phyloP scores from a whole-genome alignment of 2,329 filamentous ascomycete genomes.

The Tolypocladium ovalisporum region DNA sequence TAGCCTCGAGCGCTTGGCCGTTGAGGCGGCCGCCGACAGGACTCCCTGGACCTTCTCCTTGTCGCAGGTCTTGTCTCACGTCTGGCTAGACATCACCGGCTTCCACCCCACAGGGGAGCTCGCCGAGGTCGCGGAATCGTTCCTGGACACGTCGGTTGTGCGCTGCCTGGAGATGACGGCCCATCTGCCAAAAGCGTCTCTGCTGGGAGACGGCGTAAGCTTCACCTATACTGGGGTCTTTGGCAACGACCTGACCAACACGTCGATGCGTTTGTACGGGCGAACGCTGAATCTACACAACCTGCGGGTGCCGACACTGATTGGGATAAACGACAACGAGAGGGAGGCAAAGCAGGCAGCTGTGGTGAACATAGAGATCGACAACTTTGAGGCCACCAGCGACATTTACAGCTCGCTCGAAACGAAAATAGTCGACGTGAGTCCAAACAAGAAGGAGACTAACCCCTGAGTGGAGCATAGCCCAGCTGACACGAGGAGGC shows the following conservation, averaged over 20 bases:
- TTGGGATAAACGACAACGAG: slow-evolving; percentile 67
- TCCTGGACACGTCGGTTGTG: slow-evolving; percentile 23
- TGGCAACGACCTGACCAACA: slow-evolving; percentile 11
- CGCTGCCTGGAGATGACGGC: slow-evolving; percentile 41
- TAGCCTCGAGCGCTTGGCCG: slow-evolving; percentile 24
- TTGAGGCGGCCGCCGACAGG: not conserved
- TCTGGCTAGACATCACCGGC: slow-evolving; percentile 22
- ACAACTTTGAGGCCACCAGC: slow-evolving; percentile 30
- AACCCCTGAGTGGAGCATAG: not conserved
- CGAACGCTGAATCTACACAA: slow-evolving; percentile 38
- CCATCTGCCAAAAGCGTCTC: slow-evolving; percentile 55
- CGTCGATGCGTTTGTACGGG: slow-evolving; percentile 14
- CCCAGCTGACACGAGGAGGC: not conserved
- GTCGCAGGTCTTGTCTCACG: slow-evolving; percentile 15
- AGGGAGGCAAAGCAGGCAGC: slow-evolving; percentile 55
- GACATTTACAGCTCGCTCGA: slow-evolving; percentile 50
- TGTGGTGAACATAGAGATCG: slow-evolving; percentile 50
- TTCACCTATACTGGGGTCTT: slow-evolving; percentile 36
- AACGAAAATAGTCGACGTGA: slow-evolving; percentile 48
- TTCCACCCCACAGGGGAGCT: slow-evolving; percentile 6
- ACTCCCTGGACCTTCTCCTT: slow-evolving; percentile 7
- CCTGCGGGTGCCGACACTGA: slow-evolving; percentile 53
- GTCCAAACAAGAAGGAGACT: slow-evolving; percentile 9
- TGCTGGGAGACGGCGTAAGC: slow-evolving; percentile 51
- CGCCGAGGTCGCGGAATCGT: slow-evolving; percentile 8